Percentiles rank a stretch among this genome's conserved stretches.
phyloP scores from a whole-genome alignment of 768 basidiomycete species.

The Trametes cingulata region DNA sequence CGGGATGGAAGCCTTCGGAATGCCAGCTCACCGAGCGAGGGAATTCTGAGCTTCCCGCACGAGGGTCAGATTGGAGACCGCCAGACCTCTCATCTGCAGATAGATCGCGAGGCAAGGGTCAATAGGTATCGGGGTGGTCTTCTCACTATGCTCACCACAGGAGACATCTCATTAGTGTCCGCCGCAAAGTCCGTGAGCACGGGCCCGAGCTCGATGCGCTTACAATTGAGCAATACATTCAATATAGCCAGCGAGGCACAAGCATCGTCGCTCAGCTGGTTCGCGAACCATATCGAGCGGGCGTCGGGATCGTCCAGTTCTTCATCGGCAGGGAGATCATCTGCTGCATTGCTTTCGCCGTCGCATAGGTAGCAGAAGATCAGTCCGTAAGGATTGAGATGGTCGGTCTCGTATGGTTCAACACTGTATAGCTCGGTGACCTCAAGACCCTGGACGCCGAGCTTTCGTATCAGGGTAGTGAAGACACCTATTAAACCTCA shows the following conservation, averaged over 20 bases:
- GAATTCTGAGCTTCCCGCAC: conserved; percentile 60
- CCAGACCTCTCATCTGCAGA: conserved; percentile 62
- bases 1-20: neutral
- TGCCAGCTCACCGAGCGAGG: conserved; percentile 50
- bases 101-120: too few relatives aligned
- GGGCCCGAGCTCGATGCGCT: conserved; percentile 48
- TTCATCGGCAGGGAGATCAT: neutral
- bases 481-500: conserved; percentile 49
- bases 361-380: conserved; percentile 66
- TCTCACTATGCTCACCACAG: conserved; percentile 45
- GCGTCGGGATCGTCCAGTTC: conserved; percentile 49
- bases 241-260: conserved; percentile 65
- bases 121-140: too few relatives aligned
- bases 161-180: conserved; percentile 57
- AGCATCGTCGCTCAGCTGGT: conserved; percentile 66
- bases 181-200: conserved; percentile 45
- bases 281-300: conserved; percentile 64
- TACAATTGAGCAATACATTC: conserved; percentile 60
- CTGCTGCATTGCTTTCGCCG: conserved; percentile 38
- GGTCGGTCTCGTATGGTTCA: conserved; percentile 63
- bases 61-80: conserved; percentile 55
- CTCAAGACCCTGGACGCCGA: conserved; percentile 55
- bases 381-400: conserved; percentile 57
- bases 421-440: conserved; percentile 63
- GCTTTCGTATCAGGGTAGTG: conserved; percentile 52